phyloP scores from a whole-genome alignment of 352 stramenopile genomes.

The Peronospora tabacina region DNA sequence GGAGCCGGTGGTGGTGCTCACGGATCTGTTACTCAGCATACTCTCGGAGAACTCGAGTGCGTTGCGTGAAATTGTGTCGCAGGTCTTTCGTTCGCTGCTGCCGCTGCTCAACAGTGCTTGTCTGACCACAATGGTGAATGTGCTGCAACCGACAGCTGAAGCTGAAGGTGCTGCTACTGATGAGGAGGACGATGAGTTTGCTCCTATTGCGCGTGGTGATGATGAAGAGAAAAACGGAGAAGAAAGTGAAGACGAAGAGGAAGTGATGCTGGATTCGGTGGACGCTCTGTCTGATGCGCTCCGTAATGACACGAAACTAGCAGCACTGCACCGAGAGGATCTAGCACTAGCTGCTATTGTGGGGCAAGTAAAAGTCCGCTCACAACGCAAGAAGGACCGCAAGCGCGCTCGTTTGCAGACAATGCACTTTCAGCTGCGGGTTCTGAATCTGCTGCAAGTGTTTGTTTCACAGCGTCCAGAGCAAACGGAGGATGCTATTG shows the following conservation, averaged over 20 bases:
- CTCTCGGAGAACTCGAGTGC: conserved; percentile 77
- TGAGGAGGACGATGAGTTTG: conserved; percentile 42
- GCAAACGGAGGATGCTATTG: conserved; percentile 11
- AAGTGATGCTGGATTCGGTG: conserved; percentile 49
- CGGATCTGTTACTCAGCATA: conserved; percentile 75
- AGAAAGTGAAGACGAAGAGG: conserved; percentile 38
- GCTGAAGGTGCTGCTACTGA: conserved; percentile 27
- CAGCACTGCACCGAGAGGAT: conserved; percentile 68
- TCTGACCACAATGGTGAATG: conserved; percentile 65
- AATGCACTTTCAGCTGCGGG: conserved; percentile 82
- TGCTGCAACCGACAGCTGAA: conserved; percentile 39
- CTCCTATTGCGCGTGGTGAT: conserved; percentile 25
- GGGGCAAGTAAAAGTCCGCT: conserved; percentile 63
- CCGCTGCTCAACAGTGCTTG: conserved; percentile 51
- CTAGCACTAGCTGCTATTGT: conserved; percentile 73
- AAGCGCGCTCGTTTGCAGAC: conserved; percentile 59
- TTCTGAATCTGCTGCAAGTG: conserved; percentile 71
- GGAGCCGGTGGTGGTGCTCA: conserved; percentile 69
- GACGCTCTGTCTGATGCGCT: conserved; percentile 62
- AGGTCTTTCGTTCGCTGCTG: conserved; percentile 72
- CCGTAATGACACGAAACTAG: conserved; percentile 51
- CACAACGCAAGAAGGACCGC: conserved; percentile 67
- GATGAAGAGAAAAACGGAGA: conserved; percentile 36
- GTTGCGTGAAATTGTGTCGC: conserved; percentile 75
- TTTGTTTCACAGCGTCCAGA: conserved; percentile 39